Base-by-base conservation (phyloP, 1,284 basidiomycete genomes). In the Mycocalia duriaeana region DNA sequence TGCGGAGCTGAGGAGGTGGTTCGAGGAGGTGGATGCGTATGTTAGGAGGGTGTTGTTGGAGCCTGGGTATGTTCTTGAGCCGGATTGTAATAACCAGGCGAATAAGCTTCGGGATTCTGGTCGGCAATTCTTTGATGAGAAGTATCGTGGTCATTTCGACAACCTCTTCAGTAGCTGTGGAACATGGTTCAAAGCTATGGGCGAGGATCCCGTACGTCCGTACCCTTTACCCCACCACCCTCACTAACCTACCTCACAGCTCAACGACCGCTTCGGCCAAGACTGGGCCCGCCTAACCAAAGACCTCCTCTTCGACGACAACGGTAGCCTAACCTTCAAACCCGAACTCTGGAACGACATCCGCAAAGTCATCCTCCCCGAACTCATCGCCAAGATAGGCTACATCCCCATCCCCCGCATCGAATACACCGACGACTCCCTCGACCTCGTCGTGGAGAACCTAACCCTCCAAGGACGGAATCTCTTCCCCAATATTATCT, bases 381-480 rank as follows among this genome's bases (percentile, higher is more conserved):
- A 79, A 18, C 64, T 96, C 45, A 82, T 94, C 61, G 76, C 85
- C 45, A 70, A 87, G 79, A 74, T 92, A 52, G 92, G 91, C 20
- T 92, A 93, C 64, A 68, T 98, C 46, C 94, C 94, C 18, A 93
- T 96, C 54, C 92, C 91, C 0, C 28, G 28, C 82, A 82, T 92
- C 65, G 92, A 95, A 67, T 94, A 92, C 70, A 85, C 84, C 14
- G 90, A 94, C 63, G 82, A 88, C 44, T 65, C 77, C 16, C 66
- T 93, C 53, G 91, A 94, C 57, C 75, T 94, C 43, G 90, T 96
- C 50, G 82, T 97, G 50, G 94, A 98, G 77, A 95, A 97, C 68
- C 77, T 97, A 24, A 86, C 91, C 4, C 76, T 97, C 16, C 88
- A 91, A 51, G 89, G 90, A 22, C 81, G 84, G 49, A 91, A 93